phyloP scores from a whole-genome alignment of 2,329 filamentous ascomycete species.

The Metarhizium rileyi region DNA sequence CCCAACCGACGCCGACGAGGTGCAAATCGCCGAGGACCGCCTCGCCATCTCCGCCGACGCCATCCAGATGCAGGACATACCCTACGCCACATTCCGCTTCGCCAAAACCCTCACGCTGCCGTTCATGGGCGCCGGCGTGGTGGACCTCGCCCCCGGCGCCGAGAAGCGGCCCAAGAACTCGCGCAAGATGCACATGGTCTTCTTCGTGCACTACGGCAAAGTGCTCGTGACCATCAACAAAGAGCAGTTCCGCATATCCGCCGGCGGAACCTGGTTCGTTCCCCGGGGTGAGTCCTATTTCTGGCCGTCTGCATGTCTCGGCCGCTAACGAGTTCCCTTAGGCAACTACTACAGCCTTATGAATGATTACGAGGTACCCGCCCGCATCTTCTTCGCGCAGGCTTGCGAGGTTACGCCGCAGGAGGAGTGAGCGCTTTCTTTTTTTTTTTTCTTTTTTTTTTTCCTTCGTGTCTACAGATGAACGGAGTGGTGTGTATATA shows the following conservation, averaged over 20 bases:
- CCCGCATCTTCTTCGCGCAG: conserved; percentile 86
- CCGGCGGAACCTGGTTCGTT: conserved; percentile 88
- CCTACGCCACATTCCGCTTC: conserved; percentile 68
- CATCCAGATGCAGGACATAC: conserved; percentile 48
- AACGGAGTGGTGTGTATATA: no score
- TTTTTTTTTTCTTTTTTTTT: no score
- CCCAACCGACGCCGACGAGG: conserved; percentile 43
- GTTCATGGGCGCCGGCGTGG: conserved; percentile 83
- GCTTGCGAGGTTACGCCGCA: conserved; percentile 51
- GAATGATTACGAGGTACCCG: conserved; percentile 64
- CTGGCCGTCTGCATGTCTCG: neutral
- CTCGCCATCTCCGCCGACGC: conserved; percentile 46
- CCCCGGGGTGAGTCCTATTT: conserved; percentile 64
- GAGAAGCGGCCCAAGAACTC: conserved; percentile 88
- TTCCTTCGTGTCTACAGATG: no score
- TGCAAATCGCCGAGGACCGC: conserved; percentile 44
- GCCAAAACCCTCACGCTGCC: conserved; percentile 76
- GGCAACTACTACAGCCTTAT: conserved; percentile 90
- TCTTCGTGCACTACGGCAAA: conserved; percentile 78
- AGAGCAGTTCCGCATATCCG: conserved; percentile 69
- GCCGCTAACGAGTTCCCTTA: conserved; percentile 26
- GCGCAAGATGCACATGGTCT: conserved; percentile 93
- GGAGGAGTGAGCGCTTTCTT: neutral
- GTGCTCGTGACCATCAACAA: conserved; percentile 72
- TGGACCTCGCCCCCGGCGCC: conserved; percentile 75